These are phyloP conservation scores for Euphorbia pulcherrima DNA, from an alignment of 345 rosid genomes.

Conservation along the genomic window DNA sequence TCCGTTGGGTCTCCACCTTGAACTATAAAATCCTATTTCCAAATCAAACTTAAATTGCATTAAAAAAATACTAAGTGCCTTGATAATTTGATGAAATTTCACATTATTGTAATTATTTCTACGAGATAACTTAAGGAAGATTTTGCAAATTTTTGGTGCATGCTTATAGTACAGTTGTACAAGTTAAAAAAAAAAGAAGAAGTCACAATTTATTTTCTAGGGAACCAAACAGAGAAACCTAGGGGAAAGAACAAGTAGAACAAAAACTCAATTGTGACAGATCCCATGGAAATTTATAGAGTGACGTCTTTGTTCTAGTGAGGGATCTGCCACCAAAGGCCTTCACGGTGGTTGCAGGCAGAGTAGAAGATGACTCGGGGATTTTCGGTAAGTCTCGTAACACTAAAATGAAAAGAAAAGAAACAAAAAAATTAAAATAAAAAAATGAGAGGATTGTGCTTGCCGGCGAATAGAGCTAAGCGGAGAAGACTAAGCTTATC, in stretches of 20 bases:
- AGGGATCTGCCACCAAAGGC: too few relatives aligned
- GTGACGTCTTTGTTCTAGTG: too few relatives aligned
- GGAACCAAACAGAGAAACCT: conserved; percentile 1
- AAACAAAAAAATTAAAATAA: too few relatives aligned
- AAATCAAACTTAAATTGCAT: neutral
- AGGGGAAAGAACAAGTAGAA: neutral
- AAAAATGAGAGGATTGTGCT: too few relatives aligned
- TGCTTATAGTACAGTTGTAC: conserved; percentile 83
- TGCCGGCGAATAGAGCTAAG: too few relatives aligned
- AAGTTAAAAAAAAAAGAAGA: conserved; percentile 1
- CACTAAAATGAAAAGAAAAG: too few relatives aligned
- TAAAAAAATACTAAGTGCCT: conserved; percentile 37
- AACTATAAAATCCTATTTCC: conserved; percentile 79
- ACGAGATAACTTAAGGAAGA: conserved; percentile 80
- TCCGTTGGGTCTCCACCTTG: conserved; percentile 99
- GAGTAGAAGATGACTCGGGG: too few relatives aligned
- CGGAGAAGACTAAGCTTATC: too few relatives aligned
- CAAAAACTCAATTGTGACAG: conserved; percentile 76
- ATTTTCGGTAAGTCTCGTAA: too few relatives aligned
- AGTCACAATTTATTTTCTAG: neutral
- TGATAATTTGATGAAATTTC: conserved; percentile 81
- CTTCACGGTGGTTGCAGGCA: too few relatives aligned
- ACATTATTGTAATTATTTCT: conserved; percentile 81
- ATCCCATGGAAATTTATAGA: conserved; percentile 89
- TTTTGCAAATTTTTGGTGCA: conserved; percentile 90